Conservation (phyloP, 179 eudicot genomes). For the Pouteria campechiana region DNA sequence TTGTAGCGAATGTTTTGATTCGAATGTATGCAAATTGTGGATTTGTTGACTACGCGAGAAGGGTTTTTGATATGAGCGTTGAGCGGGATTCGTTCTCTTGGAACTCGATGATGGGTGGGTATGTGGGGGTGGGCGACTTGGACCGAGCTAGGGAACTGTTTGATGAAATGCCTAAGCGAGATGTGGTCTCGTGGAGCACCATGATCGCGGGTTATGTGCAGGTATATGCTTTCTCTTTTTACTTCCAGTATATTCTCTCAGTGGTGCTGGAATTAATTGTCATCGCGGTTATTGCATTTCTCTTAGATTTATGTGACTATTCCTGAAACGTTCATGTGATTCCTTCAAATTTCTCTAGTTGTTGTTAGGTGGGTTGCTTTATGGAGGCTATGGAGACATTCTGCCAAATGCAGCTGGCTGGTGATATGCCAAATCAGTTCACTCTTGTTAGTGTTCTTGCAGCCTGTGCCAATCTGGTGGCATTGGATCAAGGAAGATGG, state of each 20-base stretch:
- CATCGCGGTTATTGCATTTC: too few species aligned
- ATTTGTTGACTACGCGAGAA: constrained; percentile 29
- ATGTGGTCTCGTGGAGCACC: constrained; percentile 44
- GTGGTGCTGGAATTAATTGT: too few species aligned
- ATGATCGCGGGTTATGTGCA: constrained; percentile 41
- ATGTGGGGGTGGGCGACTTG: constrained; percentile 36
- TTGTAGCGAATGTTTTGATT: constrained; percentile 42
- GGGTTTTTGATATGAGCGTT: constrained; percentile 40
- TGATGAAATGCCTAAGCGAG: constrained; percentile 45
- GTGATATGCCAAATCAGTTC: constrained; percentile 33
- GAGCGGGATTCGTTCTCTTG: constrained; percentile 45
- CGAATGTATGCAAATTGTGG: constrained; percentile 33
- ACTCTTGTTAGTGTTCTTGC: constrained; percentile 44
- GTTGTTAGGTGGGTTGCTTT: constrained; percentile 47
- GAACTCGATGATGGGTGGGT: constrained; percentile 58
- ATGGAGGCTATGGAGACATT: too few species aligned
- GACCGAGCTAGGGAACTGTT: constrained; percentile 29
- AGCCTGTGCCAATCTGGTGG: constrained; percentile 37
- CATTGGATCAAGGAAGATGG: constrained; percentile 37
- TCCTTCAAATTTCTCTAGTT: constrained; percentile 31
- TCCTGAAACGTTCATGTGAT: constrained; percentile 32
- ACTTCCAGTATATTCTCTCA: too few species aligned
- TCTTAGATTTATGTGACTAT: constrained; percentile 45
- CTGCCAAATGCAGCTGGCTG: constrained; percentile 14
- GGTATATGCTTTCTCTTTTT: constrained; percentile 43